Conservation (phyloP, 768 basidiomycete genomes). For the Suillus alpinus region DNA sequence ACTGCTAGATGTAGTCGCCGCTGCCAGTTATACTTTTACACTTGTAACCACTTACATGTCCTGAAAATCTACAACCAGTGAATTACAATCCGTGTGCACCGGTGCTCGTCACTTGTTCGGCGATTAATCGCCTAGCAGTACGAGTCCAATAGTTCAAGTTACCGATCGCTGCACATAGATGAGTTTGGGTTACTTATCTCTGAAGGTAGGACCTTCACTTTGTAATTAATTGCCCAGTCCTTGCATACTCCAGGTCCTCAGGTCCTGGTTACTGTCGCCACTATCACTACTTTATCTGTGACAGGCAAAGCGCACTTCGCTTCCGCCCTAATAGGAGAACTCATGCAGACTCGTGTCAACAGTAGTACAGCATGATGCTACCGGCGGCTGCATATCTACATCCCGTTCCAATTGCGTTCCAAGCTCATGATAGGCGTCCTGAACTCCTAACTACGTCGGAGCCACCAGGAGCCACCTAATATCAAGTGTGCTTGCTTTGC, state of each 20-base stretch:
- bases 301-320: not conserved
- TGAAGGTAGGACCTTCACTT: not conserved
- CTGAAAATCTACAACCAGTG: too few relatives aligned
- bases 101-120: not conserved
- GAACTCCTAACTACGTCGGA: not conserved
- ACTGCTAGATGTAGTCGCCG: not conserved
- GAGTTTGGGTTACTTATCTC: not conserved
- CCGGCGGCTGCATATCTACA: not conserved
- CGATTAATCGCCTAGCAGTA: not conserved
- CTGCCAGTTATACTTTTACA: not conserved
- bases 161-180: not conserved
- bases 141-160: not conserved
- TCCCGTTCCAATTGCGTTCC: not conserved
- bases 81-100: not conserved
- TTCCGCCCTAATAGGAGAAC: constrained; percentile 3
- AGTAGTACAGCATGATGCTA: not conserved
- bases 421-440: constrained; percentile 3
- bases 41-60: not conserved
- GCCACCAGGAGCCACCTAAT: not conserved
- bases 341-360: not conserved
- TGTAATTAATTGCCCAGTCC: not conserved
- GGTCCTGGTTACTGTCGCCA: not conserved
- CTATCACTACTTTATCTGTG: constrained; percentile 1
- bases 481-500: not conserved
- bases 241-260: too few relatives aligned